Conservation (phyloP, 2,329 filamentous ascomycete genomes). For the Alternaria burnsii region DNA sequence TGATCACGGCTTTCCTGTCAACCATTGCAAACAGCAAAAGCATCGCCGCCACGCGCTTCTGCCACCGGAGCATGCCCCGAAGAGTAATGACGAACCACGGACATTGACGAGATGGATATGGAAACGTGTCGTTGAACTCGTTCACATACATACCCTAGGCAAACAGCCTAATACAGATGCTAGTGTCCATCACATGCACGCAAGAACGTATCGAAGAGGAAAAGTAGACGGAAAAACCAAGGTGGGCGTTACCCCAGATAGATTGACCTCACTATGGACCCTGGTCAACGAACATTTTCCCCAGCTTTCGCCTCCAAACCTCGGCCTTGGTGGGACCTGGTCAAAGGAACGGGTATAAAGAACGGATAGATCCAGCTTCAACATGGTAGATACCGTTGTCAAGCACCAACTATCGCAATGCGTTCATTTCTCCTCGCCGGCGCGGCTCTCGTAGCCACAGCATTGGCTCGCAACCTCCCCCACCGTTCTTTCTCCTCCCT, state of each 20-base stretch:
- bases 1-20: background rate
- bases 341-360: background rate
- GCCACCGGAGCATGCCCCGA: background rate
- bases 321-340: background rate
- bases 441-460: slow-evolving; percentile 19
- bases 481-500: background rate
- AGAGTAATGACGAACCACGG: background rate
- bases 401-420: slow-evolving; percentile 5
- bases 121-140: background rate
- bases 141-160: background rate
- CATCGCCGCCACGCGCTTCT: background rate
- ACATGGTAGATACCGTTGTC: background rate
- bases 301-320: slow-evolving; percentile 2
- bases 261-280: background rate
- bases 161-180: slow-evolving; percentile 3
- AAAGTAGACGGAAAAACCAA: slow-evolving; percentile 1
- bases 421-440: slow-evolving; percentile 11
- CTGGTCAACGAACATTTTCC: background rate
- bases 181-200: background rate
- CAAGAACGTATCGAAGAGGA: background rate
- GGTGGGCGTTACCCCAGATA: background rate
- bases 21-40: background rate
- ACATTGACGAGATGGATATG: background rate
- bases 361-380: background rate
- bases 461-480: slow-evolving; percentile 16